Percentiles rank a stretch among this genome's conserved stretches.
These are phyloP conservation scores for Phyllostachys edulis DNA, from an alignment of 176 grass and related monocot genomes.

Conservation along the genomic window DNA sequence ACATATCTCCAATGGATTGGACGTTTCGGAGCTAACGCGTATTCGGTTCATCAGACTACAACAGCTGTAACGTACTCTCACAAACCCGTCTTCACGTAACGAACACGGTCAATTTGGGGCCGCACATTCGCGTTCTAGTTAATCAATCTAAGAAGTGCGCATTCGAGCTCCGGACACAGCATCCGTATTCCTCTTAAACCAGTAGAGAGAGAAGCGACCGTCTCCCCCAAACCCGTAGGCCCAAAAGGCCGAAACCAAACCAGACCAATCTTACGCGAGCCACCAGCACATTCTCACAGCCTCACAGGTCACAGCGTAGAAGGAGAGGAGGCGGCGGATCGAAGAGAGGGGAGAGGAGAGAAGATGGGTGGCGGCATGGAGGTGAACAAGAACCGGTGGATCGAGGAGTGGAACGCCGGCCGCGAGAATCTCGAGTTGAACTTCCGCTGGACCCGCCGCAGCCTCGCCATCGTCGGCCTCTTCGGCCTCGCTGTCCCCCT, in stretches of 20 bases:
- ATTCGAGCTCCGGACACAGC: neutral
- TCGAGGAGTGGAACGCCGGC: constrained; percentile 71
- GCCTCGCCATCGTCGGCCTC: constrained; percentile 67
- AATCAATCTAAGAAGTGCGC: neutral
- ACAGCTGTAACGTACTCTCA: too few species aligned
- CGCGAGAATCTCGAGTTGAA: constrained; percentile 73
- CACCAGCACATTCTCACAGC: constrained; percentile 10
- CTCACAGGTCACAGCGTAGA: neutral
- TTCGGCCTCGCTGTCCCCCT: constrained; percentile 72
- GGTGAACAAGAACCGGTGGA: constrained; percentile 76
- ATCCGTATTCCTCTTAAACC: neutral
- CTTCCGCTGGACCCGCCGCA: constrained; percentile 78
- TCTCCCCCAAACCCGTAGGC: neutral
- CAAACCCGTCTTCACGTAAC: neutral
- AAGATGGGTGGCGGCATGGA: constrained; percentile 84
- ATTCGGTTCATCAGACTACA: neutral
- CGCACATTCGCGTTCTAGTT: neutral
- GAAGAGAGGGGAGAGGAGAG: constrained; percentile 2
- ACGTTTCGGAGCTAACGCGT: too few species aligned
- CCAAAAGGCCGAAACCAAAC: neutral
- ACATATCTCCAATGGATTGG: too few species aligned
- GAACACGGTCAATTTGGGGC: rapidly evolving
- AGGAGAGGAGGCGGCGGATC: neutral
- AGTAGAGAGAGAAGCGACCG: neutral
- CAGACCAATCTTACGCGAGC: constrained; percentile 19